Evolutionary conservation across 257 asterid genomes (phyloP).

Genomic region (Pogostemon cablin): DNA sequence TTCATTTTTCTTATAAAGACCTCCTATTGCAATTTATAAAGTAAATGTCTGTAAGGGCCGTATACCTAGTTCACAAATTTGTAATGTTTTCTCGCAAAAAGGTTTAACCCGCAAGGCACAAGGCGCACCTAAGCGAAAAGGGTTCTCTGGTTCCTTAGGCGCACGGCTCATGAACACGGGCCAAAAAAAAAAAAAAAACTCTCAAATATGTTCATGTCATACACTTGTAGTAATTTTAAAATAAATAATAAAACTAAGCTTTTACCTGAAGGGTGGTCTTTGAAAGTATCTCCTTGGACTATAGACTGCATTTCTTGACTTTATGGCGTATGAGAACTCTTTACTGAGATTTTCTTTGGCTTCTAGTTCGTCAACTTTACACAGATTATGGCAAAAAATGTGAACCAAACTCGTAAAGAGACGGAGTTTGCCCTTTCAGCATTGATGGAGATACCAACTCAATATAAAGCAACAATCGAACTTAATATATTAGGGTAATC

Average conservation of each 20-base stretch:
- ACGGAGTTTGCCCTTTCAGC: constrained; percentile 90
- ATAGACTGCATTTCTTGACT: constrained; percentile 1
- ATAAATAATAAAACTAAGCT: too few species aligned
- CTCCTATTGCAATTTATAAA: not conserved
- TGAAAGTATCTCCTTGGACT: constrained; percentile 6
- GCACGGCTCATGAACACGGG: too few species aligned
- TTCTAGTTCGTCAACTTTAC: constrained; percentile 87
- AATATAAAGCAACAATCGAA: constrained; percentile 83
- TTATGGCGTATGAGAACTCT: not conserved
- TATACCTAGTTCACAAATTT: not conserved
- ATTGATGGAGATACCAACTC: constrained; percentile 90
- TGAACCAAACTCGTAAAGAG: constrained; percentile 74
- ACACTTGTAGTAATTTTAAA: too few species aligned
- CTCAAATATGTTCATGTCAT: too few species aligned
- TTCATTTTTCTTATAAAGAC: not conserved
- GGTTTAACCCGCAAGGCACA: not conserved
- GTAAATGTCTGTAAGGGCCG: not conserved
- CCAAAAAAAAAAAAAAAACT: too few species aligned
- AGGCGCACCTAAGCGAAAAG: too few species aligned
- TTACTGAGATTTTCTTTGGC: constrained; percentile 28
- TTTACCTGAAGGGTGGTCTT: not conserved
- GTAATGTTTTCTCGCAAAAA: not conserved
- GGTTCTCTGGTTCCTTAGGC: too few species aligned
- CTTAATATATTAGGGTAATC: constrained; percentile 79
- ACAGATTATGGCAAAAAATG: constrained; percentile 73